Base-by-base conservation (phyloP, 305 asterid species). In the Fraxinus angustifolia region DNA sequence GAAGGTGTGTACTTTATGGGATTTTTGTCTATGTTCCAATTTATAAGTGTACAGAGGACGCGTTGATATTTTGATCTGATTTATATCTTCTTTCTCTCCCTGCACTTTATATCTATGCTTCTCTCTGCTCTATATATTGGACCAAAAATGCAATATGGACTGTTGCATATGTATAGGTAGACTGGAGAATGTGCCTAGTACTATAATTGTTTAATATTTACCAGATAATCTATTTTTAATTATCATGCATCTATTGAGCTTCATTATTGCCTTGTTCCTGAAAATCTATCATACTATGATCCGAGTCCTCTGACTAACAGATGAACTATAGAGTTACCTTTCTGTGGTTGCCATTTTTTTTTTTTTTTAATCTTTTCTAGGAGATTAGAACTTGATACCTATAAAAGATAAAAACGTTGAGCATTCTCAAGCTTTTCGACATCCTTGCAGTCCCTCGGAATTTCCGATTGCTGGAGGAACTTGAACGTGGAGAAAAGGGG, bases 401-500 rank as follows among this genome's bases (percentile, higher is more conserved):
- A 3, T 38, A n/a, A 30, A 30, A 60, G 26, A 36, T 23, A 26
- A 28, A 26, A 26, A 42, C 4, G 78, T 73, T 78, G 28, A 45
- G 62, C 23, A 36, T 21, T 73, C 75, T 80, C 53, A 84, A 76
- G 42, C 0, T 2, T 56, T 78, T 72, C 56, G 12, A 36, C 23
- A 74, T 80, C 60, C 50, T 40, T 84, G 87, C 86, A 90, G 93
- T 90, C 78, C 93, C 93, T 79, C 83, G 92, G 23, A 90, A 90
- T 84, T 90, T 90, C 84, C 88, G 92, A 83, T 88, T 90, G 87
- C 78, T 90, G 82, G 93, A 90, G 85, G 93, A 90, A 84, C 93
- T 90, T 50, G 93, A 90, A 87, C 91, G 90, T 31, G 93, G 93
- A 26, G 93, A 90, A 79, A 89, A 90, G 84, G 93, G 93, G 73